Percentiles rank a stretch among this genome's conserved stretches.
These are phyloP conservation scores for Ophiocordyceps camponoti-rufipedis DNA, from an alignment of 2,329 filamentous ascomycete species.

Conservation along the genomic window DNA sequence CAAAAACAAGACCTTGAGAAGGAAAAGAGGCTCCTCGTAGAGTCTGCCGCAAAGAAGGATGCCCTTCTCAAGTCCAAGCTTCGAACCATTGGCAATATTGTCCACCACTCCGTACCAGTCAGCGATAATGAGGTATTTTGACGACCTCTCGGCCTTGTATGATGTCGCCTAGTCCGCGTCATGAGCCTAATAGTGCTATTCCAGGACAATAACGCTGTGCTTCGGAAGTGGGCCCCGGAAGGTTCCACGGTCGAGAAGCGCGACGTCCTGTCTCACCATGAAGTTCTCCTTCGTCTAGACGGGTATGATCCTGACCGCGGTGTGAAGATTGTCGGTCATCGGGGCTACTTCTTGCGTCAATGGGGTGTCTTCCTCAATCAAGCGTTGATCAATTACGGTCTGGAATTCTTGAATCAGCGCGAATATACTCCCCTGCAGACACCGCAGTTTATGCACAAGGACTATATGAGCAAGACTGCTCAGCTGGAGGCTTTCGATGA, in stretches of 20 bases:
- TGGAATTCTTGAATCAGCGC: constrained; percentile 69
- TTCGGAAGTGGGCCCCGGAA: constrained; percentile 67
- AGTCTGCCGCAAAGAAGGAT: constrained; percentile 60
- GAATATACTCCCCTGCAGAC: constrained; percentile 73
- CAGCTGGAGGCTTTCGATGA: constrained; percentile 96
- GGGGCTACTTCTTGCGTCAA: constrained; percentile 79
- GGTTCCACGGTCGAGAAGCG: constrained; percentile 57
- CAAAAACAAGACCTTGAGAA: constrained; percentile 64
- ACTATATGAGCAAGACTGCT: constrained; percentile 95
- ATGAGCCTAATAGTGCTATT: background rate
- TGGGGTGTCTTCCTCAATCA: constrained; percentile 87
- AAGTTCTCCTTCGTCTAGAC: constrained; percentile 73
- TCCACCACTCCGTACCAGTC: constrained; percentile 73
- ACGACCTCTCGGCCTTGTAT: background rate
- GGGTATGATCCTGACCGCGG: constrained; percentile 88
- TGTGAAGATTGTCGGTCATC: constrained; percentile 84
- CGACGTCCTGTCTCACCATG: constrained; percentile 75
- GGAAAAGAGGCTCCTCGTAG: constrained; percentile 64
- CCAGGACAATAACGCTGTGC: constrained; percentile 60
- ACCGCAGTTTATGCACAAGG: constrained; percentile 86
- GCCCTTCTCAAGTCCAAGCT: constrained; percentile 56
- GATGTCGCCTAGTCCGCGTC: background rate
- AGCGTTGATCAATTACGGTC: constrained; percentile 84
- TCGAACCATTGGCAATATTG: constrained; percentile 52
- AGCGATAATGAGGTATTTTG: constrained; percentile 54